Percentiles rank a stretch among this genome's conserved stretches.
Evolutionary conservation across 306 rosid genomes (phyloP).

Genomic region (Oxytropis ochrocephala): DNA sequence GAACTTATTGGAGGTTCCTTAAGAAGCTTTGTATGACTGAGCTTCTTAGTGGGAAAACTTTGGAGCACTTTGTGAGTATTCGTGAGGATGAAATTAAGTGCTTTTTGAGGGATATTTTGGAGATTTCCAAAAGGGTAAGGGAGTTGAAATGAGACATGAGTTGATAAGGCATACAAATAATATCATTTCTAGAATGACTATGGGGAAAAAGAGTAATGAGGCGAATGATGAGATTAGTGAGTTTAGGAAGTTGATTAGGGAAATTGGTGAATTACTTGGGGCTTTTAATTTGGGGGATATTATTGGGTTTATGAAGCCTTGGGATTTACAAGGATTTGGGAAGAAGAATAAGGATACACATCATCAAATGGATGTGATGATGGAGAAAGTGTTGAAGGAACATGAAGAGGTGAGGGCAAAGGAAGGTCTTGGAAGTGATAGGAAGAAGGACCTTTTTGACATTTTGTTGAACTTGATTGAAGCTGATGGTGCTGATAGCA

Average conservation of each 20-base stretch:
- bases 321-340: conserved; percentile 35
- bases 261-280: conserved; percentile 22
- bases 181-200: conserved; percentile 36
- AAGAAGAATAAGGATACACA: conserved; percentile 34
- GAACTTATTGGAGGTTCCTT: conserved; percentile 35
- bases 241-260: conserved; percentile 16
- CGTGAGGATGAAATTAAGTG: conserved; percentile 15
- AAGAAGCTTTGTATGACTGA: conserved; percentile 48
- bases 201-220: conserved; percentile 33
- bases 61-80: conserved; percentile 6
- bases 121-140: neutral
- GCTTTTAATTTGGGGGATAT: conserved; percentile 23
- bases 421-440: neutral
- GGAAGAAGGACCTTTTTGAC: conserved; percentile 42
- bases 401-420: conserved; percentile 39
- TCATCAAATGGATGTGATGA: conserved; percentile 27
- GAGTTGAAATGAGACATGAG: conserved; percentile 30
- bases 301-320: conserved; percentile 20
- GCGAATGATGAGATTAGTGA: conserved; percentile 24
- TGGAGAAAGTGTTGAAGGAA: conserved; percentile 48
- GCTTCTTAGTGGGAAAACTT: conserved; percentile 44
- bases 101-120: neutral
- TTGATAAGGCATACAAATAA: conserved; percentile 28
- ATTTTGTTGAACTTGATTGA: conserved; percentile 37
- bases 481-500: conserved; percentile 32